Evolutionary conservation across 2,329 filamentous ascomycete genomes (phyloP).

Genomic region (Hyphodiscus sp.): DNA sequence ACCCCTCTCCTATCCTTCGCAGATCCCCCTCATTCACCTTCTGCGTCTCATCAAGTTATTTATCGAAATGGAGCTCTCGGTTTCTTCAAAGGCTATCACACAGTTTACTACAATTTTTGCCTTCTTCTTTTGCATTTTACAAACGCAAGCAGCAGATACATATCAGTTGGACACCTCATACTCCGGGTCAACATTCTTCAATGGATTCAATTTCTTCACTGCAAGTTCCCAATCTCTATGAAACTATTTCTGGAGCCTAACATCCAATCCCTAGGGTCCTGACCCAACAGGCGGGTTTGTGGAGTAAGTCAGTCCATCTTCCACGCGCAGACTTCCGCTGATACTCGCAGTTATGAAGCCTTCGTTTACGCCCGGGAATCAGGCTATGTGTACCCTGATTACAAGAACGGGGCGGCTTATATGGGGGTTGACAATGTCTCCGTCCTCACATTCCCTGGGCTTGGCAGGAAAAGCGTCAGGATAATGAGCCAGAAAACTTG

Average conservation of each 20-base stretch:
- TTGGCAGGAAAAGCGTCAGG: conserved; percentile 57
- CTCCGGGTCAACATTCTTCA: conserved; percentile 31
- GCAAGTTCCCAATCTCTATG: conserved; percentile 9
- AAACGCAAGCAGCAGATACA: background rate
- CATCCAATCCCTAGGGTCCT: conserved; percentile 51
- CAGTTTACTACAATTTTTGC: background rate
- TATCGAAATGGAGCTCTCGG: background rate
- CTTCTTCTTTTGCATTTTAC: conserved; percentile 1
- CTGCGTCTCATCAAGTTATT: background rate
- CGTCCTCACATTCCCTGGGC: conserved; percentile 27
- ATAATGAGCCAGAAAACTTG: conserved; percentile 60
- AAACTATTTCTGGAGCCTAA: conserved; percentile 14
- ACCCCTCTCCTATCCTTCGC: background rate
- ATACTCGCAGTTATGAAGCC: conserved; percentile 26
- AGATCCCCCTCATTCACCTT: background rate
- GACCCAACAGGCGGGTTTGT: background rate
- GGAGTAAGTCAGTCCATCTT: background rate
- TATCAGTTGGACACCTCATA: conserved; percentile 16
- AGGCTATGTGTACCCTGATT: conserved; percentile 36
- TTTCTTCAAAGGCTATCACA: background rate
- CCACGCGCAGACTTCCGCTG: conserved; percentile 35
- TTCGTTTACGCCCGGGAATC: background rate
- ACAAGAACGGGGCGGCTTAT: conserved; percentile 45
- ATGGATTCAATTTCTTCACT: conserved; percentile 48
- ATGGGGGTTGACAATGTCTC: conserved; percentile 62